phyloP scores from a whole-genome alignment of 306 rosid species.

The Cucumis sativus region Cucumber_9930_V3 NC_026659.2:3022501-3023000 shows the following conservation, averaged over 20 bases:
- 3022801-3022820: slow-evolving; percentile 58
- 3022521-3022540: too few species aligned
- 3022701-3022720: slow-evolving; percentile 59
- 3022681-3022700: slow-evolving; percentile 46
- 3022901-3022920: slow-evolving; percentile 26
- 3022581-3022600: too few species aligned
- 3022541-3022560: too few species aligned
- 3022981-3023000: slow-evolving; percentile 19
- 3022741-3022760: slow-evolving; percentile 44
- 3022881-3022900: slow-evolving; percentile 76
- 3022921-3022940: slow-evolving; percentile 40
- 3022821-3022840: slow-evolving; percentile 28
- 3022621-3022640: too few species aligned
- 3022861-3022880: slow-evolving; percentile 46
- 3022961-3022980: slow-evolving; percentile 24
- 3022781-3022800: slow-evolving; percentile 76
- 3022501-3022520: too few species aligned
- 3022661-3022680: slow-evolving; percentile 45
- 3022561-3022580: too few species aligned
- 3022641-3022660: too few species aligned
- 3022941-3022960: slow-evolving; percentile 59
- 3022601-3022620: too few species aligned
- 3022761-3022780: slow-evolving; percentile 43
- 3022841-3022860: slow-evolving; percentile 50
- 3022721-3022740: slow-evolving; percentile 27